Evolutionary conservation across 2,329 filamentous ascomycete species (phyloP), one percentile per base, ranked within the genome.

Genomic region (Cercospora berteroae): DNA sequence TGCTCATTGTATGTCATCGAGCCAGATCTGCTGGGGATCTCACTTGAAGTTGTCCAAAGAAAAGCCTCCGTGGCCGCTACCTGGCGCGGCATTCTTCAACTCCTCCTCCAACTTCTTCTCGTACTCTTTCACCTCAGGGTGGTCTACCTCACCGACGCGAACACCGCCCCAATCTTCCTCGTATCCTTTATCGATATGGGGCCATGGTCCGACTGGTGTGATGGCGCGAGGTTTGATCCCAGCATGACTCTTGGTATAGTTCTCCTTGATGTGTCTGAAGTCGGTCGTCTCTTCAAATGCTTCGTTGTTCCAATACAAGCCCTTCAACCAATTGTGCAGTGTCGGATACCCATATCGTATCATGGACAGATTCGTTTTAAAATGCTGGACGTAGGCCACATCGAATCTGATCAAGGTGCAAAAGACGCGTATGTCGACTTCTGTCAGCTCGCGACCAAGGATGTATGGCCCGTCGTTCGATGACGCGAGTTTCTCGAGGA

Each of bases 191-290:
- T 88, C 85, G 7, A 89, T 81, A 67, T 87, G 77, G 1, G 87
- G 87, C 72, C 81, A 88, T 0, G 87, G 88, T 0, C 87, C 87
- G 69, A 87, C 74, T 0, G 87, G 87, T n/a, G 87, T 89, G 70
- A 90, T 89, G 1, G 82, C 83, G 50, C 82, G 81, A 1, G 87
- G 87, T 70, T 89, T 89, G 67, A 89, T 84, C 67, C 85, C 83
- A 4, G 71, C 72, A 72, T 89, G 87, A 65, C 83, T 86, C 77
- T 89, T 89, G 12, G 87, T 86, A 68, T 87, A 86, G 69, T 88
- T 89, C 75, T 90, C 88, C 77, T 90, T 90, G 75, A 90, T 90
- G 72, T 90, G 88, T 69, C 78, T 83, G 70, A 90, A 90, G 69
- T 90, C 81, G 0, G 88, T 90, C 16, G 85, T 87, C 71, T 86